Percentiles rank a stretch among this genome's conserved stretches.
phyloP scores from a whole-genome alignment of 768 basidiomycete genomes.

The Suillus discolor region DNA sequence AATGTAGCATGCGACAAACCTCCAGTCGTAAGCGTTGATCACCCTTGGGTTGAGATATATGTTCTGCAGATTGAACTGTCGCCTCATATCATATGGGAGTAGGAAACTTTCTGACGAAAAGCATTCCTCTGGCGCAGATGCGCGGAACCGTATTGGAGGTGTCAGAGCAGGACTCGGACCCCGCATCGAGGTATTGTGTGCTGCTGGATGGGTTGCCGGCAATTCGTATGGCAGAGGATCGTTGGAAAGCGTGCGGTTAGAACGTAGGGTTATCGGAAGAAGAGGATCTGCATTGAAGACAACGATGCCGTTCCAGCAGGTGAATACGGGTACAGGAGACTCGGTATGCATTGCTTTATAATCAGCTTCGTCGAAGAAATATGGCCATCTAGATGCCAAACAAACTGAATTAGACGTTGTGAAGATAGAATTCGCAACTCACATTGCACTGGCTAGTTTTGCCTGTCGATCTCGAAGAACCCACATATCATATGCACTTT shows the following conservation, averaged over 20 bases:
- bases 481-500: slow-evolving; percentile 41
- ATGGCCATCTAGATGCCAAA: slow-evolving; percentile 36
- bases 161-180: slow-evolving; percentile 32
- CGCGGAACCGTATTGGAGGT: slow-evolving; percentile 36
- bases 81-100: slow-evolving; percentile 46
- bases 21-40: slow-evolving; percentile 41
- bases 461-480: slow-evolving; percentile 39
- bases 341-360: slow-evolving; percentile 38
- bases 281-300: slow-evolving; percentile 43
- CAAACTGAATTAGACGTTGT: not conserved
- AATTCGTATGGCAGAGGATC: slow-evolving; percentile 30
- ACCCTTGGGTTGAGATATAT: slow-evolving; percentile 44
- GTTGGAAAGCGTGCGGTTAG: slow-evolving; percentile 37
- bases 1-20: slow-evolving; percentile 18
- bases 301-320: slow-evolving; percentile 51
- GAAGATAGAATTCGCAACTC: not conserved
- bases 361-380: slow-evolving; percentile 41
- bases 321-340: slow-evolving; percentile 44
- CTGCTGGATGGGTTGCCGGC: slow-evolving; percentile 33
- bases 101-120: slow-evolving; percentile 44
- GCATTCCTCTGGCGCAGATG: slow-evolving; percentile 30
- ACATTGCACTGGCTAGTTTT: slow-evolving; percentile 20
- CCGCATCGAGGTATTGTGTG: slow-evolving; percentile 17
- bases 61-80: slow-evolving; percentile 38
- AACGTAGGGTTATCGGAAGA: slow-evolving; percentile 40